phyloP scores from a whole-genome alignment of 176 grass and related monocot species.

The Raddia distichophylla region DNA sequence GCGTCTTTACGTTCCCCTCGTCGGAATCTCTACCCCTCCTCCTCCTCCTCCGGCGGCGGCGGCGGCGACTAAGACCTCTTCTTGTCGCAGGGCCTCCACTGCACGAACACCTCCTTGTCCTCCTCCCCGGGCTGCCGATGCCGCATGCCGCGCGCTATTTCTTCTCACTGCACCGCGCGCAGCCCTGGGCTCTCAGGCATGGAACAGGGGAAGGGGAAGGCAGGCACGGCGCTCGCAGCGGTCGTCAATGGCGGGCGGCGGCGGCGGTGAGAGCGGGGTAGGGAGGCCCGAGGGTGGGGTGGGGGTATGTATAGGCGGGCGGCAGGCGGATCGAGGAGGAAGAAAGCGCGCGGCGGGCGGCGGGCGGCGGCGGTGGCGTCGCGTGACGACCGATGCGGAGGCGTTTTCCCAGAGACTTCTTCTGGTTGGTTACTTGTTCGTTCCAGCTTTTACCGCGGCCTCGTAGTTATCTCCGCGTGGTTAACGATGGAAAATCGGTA shows the following conservation, averaged over 20 bases:
- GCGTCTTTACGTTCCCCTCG: not conserved
- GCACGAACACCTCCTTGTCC: constrained; percentile 61
- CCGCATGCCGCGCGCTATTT: constrained; percentile 48
- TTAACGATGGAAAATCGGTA: no score
- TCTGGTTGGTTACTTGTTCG: no score
- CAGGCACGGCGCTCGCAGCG: not conserved
- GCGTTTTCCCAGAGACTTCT: constrained; percentile 19
- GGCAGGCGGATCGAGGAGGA: not conserved
- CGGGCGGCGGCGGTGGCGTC: constrained; percentile 9
- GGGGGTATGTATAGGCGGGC: constrained; percentile 36
- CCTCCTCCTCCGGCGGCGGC: no score
- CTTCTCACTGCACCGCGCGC: not conserved
- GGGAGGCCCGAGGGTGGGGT: not conserved
- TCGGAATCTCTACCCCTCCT: not conserved
- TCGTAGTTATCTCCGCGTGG: not conserved
- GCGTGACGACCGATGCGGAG: constrained; percentile 30
- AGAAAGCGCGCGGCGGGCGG: not conserved
- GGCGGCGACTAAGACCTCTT: constrained; percentile 57
- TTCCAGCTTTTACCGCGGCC: not conserved
- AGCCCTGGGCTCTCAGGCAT: constrained; percentile 22
- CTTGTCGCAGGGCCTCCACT: constrained; percentile 76
- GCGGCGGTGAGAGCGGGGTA: not conserved
- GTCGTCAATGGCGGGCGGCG: not conserved
- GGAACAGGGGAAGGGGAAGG: not conserved
- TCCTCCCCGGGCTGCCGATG: constrained; percentile 53